Base-by-base conservation (phyloP, 202 grass and related monocot species). In the Bolboschoenoplectus hybrid region DNA sequence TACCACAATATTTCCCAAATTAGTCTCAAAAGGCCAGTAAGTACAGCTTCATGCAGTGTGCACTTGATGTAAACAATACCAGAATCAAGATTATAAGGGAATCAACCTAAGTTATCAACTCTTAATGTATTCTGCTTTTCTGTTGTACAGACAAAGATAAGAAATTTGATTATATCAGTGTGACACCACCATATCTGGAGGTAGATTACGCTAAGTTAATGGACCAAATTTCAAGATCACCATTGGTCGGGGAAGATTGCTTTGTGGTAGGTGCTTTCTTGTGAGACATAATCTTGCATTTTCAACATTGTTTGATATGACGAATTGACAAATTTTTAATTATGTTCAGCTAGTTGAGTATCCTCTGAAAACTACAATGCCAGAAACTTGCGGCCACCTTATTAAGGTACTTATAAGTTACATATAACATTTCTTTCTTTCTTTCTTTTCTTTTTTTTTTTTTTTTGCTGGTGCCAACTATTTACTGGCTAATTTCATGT, bases 101-200 rank as follows among this genome's bases (percentile, higher is more conserved):
- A 67, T 64, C 39, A 47, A 65, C 80, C 67, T 50, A 17, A 55
- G 4, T 57, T 82, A 2, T 35, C 35, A 82, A 67, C 2, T 66
- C 5, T 49, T 50, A 0, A 39, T 51, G 26, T 67, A 55, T 83
- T 69, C 1, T 81, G 8, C 73, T 36, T 76, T 58, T 89, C 47
- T 50, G 5, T 74, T 45, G 39, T 81, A 58, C 82, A 94, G 97
- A 86, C 73, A 89, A 88, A 82, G 86, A 88, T 75, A 90, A 79
- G 64, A 89, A 84, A 47, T 99, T 97, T 88, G 97, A 99, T 89
- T 99, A 99, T 90, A 89, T 99, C 64, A 97, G 92, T 87, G 90
- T 99, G 63, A 99, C 97, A 80, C 93, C 97, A 47, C 97, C 93
- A 63, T 99, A 97, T 89, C 57, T 83, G 46, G 92, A 93, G 82